These are phyloP conservation scores for Talaromyces sp. DNA, from an alignment of 2,329 filamentous ascomycete genomes.

Conservation along the genomic window DNA sequence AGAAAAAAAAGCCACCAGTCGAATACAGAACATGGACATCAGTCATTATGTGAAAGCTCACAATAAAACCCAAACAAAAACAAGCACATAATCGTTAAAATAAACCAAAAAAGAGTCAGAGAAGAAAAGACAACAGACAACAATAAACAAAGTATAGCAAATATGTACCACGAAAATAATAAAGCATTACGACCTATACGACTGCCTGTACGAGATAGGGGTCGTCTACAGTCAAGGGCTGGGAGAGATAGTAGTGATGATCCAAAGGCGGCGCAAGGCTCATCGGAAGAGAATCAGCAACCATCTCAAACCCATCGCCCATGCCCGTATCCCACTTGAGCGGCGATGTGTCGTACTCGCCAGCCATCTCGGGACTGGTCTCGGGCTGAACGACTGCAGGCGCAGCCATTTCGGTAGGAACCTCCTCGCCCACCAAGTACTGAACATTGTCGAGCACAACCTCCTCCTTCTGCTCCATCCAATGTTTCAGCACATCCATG, in stretches of 20 bases:
- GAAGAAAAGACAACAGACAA: slow-evolving; percentile 3
- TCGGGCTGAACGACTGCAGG: slow-evolving; percentile 7
- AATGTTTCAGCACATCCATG: slow-evolving; percentile 57
- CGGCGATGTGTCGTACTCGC: slow-evolving; percentile 17
- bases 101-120: background rate
- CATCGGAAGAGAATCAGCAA: slow-evolving; percentile 18
- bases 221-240: slow-evolving; percentile 29
- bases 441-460: slow-evolving; percentile 32
- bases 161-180: slow-evolving; percentile 3
- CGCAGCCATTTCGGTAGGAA: slow-evolving; percentile 17
- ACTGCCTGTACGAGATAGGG: slow-evolving; percentile 32
- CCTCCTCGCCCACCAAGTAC: slow-evolving; percentile 20
- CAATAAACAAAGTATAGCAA: slow-evolving; percentile 9
- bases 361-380: slow-evolving; percentile 11
- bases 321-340: slow-evolving; percentile 23
- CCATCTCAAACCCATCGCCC: slow-evolving; percentile 26
- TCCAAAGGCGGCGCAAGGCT: slow-evolving; percentile 28
- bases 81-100: background rate
- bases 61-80: background rate
- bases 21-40: background rate
- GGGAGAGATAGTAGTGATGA: slow-evolving; percentile 26
- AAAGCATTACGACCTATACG: slow-evolving; percentile 19
- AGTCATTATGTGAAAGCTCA: background rate
- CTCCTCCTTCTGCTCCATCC: slow-evolving; percentile 56
- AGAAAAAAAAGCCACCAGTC: background rate